Base-by-base conservation (phyloP, 2,329 filamentous ascomycete genomes). In the Colletotrichum cuscutae region DNA sequence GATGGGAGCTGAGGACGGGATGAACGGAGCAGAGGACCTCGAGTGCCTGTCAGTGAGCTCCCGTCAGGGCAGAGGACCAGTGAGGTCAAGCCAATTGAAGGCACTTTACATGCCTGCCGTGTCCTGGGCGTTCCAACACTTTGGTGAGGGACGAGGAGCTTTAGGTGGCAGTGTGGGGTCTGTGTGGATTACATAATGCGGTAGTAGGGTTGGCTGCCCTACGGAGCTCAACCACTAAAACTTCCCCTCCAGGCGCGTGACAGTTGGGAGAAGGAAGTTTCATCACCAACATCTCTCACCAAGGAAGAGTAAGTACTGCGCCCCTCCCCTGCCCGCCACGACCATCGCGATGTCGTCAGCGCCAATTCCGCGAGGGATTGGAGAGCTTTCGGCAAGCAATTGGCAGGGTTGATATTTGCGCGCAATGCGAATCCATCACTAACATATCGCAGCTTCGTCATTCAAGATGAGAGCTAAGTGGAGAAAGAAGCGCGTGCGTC, bases 401-500 rank as follows among this genome's bases (percentile, higher is more conserved):
- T 42, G 70, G 52, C 59, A 19, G 9, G 24, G 46, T 61, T 32
- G 59, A 3, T 46, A 35, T 26, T n/a, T 26, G 30, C 19, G 24
- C 42, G 32, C 22, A 22, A 46, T 32, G 12, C 15, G 32, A 56
- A 22, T 5, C n/a, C 32, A 68, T 73, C 54, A 68, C 59, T 32
- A n/a, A 65, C 30, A 2, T 28, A 11, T 35, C n/a, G 8, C 68
- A 73, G 71, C 46, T 71, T 61, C 53, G 68, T 78, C 79, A 84
- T 87, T 87, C 88, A 91, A 87, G 88, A 91, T 92, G 90, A 89
- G 96, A 97, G 95, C 95, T 85, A 98, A 98, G 91, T 98, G 97
- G 97, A 97, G 96, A 91, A 99, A 99, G 94, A 99, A 99, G 96
- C 92, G 97, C 87, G 95, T 98, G 89, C 92, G 97, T 84, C 93